Evolutionary conservation across 257 asterid species (phyloP).

Genomic region (Lycium ferocissimum): DNA sequence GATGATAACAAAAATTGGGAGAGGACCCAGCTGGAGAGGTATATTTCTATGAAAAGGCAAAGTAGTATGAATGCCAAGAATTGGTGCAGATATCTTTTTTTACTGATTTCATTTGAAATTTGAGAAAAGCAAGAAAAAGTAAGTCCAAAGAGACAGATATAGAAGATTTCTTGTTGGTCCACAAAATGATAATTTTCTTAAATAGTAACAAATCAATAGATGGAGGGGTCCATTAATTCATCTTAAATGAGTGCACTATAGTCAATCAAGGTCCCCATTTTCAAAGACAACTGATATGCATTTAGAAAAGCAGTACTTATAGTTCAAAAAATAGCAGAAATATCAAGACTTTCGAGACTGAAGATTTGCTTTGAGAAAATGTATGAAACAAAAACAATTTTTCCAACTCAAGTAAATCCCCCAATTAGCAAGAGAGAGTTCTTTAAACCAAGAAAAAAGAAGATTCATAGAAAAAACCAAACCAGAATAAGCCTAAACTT

Average conservation of each 20-base stretch:
- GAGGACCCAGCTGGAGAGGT: slow-evolving; percentile 49
- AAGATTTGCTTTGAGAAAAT: not conserved
- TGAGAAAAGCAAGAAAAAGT: slow-evolving; percentile 39
- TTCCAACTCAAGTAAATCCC: not conserved
- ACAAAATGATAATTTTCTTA: slow-evolving; percentile 6
- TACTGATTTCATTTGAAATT: slow-evolving; percentile 44
- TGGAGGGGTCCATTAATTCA: slow-evolving; percentile 8
- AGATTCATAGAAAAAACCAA: not conserved
- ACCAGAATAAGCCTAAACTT: not conserved
- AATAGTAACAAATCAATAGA: not conserved
- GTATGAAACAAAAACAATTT: not conserved
- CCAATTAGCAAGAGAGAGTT: not conserved
- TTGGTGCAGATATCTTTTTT: slow-evolving; percentile 39
- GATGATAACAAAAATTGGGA: slow-evolving; percentile 11
- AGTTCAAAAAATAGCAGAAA: slow-evolving; percentile 14
- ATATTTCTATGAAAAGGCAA: slow-evolving; percentile 42
- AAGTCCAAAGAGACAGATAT: slow-evolving; percentile 25
- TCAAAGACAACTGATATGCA: slow-evolving; percentile 22
- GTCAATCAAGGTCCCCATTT: slow-evolving; percentile 13
- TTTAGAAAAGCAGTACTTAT: not conserved
- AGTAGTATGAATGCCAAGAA: slow-evolving; percentile 36
- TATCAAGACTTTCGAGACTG: slow-evolving; percentile 3
- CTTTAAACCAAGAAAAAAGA: not conserved
- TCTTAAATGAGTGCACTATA: slow-evolving; percentile 15
- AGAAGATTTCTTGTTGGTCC: slow-evolving; percentile 31